Conservation (phyloP, 1,139 yeast species). For the Pneumocystis sp. region DNA sequence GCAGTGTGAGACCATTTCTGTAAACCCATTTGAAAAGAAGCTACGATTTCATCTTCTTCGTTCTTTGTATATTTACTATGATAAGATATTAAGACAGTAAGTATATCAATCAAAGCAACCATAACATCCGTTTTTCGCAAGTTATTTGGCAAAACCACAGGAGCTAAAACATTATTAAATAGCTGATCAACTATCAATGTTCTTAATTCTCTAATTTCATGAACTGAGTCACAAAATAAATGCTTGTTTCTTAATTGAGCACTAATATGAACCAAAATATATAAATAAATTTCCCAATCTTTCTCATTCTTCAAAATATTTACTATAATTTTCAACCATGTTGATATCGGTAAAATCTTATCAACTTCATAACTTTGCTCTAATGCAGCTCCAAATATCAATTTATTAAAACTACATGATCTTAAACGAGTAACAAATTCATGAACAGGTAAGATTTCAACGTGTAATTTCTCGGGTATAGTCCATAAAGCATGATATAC, state of each 20-base stretch:
- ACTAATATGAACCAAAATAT: constrained; percentile 52
- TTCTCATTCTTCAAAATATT: constrained; percentile 27
- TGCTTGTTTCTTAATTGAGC: constrained; percentile 53
- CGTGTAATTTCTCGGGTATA: neutral
- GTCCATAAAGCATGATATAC: neutral
- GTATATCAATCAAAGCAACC: constrained; percentile 42
- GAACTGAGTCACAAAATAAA: constrained; percentile 35
- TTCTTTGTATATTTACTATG: constrained; percentile 41
- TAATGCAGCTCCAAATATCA: neutral
- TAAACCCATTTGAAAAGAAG: constrained; percentile 47
- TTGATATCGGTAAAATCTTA: neutral
- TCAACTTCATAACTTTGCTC: neutral
- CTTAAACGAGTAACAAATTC: neutral
- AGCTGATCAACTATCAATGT: constrained; percentile 43
- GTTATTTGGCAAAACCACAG: constrained; percentile 33
- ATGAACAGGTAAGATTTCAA: neutral
- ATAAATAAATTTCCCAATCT: constrained; percentile 58
- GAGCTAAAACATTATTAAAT: constrained; percentile 12
- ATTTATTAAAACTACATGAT: neutral
- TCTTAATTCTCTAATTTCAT: constrained; percentile 35
- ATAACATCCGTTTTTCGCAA: constrained; percentile 48
- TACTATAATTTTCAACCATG: constrained; percentile 19
- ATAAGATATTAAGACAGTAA: constrained; percentile 48
- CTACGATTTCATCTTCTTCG: constrained; percentile 58
- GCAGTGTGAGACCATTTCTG: constrained; percentile 70